phyloP scores from a whole-genome alignment of 2,329 filamentous ascomycete genomes.

The Talaromyces rugulosus region DNA sequence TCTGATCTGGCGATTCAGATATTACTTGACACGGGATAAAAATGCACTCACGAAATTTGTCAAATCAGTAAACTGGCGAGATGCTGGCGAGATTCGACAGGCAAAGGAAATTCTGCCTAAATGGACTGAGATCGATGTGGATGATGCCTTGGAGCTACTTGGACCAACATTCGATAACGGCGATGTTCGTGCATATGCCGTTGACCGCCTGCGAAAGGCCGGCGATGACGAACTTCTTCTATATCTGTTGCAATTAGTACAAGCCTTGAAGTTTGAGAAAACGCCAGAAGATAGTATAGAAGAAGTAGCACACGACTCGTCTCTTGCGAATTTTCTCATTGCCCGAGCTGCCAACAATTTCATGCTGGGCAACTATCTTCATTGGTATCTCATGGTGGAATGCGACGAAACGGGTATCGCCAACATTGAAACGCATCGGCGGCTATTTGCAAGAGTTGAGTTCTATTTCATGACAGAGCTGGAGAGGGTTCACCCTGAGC shows the following conservation, averaged over 20 bases:
- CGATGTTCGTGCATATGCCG: conserved; percentile 85
- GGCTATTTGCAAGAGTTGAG: conserved; percentile 86
- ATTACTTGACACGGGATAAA: conserved; percentile 90
- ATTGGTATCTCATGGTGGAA: conserved; percentile 99
- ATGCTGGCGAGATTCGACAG: conserved; percentile 78
- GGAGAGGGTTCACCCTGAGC: conserved; percentile 67
- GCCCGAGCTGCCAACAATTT: conserved; percentile 83
- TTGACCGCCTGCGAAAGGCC: conserved; percentile 84
- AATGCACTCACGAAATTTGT: conserved; percentile 92
- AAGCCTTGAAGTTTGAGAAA: conserved; percentile 90
- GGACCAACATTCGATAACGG: conserved; percentile 88
- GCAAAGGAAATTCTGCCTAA: conserved; percentile 84
- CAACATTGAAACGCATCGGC: conserved; percentile 69
- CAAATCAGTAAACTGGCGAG: conserved; percentile 94
- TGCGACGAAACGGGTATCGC: conserved; percentile 78
- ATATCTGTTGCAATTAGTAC: conserved; percentile 89
- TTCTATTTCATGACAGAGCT: conserved; percentile 94
- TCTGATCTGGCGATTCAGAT: conserved; percentile 94
- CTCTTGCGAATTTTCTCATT: conserved; percentile 83
- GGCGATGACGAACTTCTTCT: conserved; percentile 88
- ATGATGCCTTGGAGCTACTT: conserved; percentile 89
- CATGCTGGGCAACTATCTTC: conserved; percentile 86
- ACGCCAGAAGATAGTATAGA: conserved; percentile 60
- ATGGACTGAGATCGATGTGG: conserved; percentile 96
- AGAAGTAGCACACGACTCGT: conserved; percentile 68